Evolutionary conservation across 2,329 filamentous ascomycete genomes (phyloP).

Genomic region (Clarireedia hainanense): DNA sequence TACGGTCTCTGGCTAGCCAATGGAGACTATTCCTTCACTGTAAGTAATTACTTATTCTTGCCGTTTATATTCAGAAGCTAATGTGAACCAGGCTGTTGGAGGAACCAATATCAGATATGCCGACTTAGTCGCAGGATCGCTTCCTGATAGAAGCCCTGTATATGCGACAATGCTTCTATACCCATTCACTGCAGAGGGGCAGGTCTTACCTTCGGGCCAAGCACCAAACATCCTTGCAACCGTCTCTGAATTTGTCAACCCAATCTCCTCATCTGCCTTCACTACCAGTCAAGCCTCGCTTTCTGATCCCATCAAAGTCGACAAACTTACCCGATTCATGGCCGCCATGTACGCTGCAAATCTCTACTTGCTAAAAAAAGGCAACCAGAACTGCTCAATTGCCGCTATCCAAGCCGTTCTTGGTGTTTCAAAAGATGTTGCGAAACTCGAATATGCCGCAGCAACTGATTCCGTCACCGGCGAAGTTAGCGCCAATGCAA

Average conservation of each 20-base stretch:
- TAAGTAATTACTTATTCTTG: not conserved
- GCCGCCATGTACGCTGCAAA: conserved; percentile 27
- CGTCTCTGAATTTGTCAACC: conserved; percentile 12
- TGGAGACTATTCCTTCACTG: not conserved
- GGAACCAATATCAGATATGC: conserved; percentile 24
- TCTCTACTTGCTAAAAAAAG: conserved; percentile 17
- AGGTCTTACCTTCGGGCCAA: conserved; percentile 7
- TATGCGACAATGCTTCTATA: conserved; percentile 28
- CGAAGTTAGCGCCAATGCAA: conserved; percentile 19
- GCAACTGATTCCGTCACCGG: conserved; percentile 21
- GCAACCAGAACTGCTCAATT: not conserved
- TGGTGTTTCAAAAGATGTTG: conserved; percentile 17
- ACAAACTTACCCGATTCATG: conserved; percentile 21
- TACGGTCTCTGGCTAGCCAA: conserved; percentile 13
- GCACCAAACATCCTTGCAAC: not conserved
- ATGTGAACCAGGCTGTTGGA: conserved; percentile 19
- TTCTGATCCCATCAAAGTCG: conserved; percentile 4
- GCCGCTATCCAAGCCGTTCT: conserved; percentile 12
- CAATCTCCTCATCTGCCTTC: conserved; percentile 17
- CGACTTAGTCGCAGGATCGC: conserved; percentile 20
- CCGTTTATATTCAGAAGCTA: not conserved
- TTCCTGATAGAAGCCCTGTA: conserved; percentile 25
- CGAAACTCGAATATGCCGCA: conserved; percentile 22
- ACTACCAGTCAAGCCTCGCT: conserved; percentile 18
- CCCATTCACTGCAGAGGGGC: conserved; percentile 24